Evolutionary conservation across 495 filamentous ascomycete species (phyloP).

Genomic region (Baudoinia panamericana): DNA sequence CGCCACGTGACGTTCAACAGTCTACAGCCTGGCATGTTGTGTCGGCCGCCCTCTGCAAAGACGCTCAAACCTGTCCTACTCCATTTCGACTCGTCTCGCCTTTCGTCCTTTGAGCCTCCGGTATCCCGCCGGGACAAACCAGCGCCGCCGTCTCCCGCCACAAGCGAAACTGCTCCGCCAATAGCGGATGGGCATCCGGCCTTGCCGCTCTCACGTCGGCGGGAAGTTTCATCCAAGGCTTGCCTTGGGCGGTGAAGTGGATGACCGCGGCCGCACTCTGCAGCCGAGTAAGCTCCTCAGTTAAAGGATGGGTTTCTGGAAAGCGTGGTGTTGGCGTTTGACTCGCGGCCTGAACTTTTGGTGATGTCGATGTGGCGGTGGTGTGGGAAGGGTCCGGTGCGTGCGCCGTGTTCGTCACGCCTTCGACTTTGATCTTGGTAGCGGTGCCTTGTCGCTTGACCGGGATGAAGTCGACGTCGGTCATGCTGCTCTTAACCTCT

Average conservation of each 20-base stretch:
- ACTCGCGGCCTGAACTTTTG: no score
- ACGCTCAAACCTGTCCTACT: no score
- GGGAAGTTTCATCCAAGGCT: conserved; percentile 11
- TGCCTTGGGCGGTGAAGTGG: conserved; percentile 16
- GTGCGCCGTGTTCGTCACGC: no score
- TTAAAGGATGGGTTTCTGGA: conserved; percentile 6
- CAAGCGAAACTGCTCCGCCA: conserved; percentile 11
- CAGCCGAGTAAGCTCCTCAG: conserved; percentile 5
- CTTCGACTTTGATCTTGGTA: no score
- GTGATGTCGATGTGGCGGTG: no score
- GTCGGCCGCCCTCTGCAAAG: no score
- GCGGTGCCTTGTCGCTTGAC: no score
- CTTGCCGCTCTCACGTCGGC: background rate
- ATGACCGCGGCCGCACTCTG: conserved; percentile 7
- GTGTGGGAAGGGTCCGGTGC: no score
- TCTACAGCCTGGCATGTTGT: no score
- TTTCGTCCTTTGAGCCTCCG: background rate
- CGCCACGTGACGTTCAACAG: no score
- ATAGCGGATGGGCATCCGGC: conserved; percentile 13
- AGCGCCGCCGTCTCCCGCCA: conserved; percentile 9
- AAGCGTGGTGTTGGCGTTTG: conserved; percentile 1
- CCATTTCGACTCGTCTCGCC: no score
- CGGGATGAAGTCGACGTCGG: background rate
- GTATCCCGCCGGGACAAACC: conserved; percentile 11
- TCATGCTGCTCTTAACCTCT: background rate